Percentiles rank a stretch among this genome's conserved stretches.
These are phyloP conservation scores for Phialophora macrospora DNA, from an alignment of 2,329 filamentous ascomycete genomes.

Conservation along the genomic window DNA sequence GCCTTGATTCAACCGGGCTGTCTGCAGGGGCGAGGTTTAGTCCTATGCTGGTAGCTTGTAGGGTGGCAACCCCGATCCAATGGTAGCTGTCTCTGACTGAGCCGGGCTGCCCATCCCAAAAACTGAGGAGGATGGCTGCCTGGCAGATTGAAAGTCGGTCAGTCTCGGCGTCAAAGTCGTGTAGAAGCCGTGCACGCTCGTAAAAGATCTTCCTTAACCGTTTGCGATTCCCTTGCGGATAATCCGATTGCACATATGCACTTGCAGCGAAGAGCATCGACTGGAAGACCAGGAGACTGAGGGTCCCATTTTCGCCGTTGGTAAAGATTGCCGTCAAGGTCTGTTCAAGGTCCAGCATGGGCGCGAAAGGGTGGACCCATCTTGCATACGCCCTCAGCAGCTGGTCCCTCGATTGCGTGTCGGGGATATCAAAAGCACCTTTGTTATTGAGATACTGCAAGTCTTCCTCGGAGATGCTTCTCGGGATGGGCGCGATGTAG, in stretches of 20 bases:
- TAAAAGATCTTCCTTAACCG: conserved; percentile 86
- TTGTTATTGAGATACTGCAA: conserved; percentile 81
- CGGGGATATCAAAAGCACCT: conserved; percentile 79
- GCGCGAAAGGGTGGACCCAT: conserved; percentile 94
- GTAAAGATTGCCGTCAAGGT: conserved; percentile 62
- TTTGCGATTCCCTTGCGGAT: conserved; percentile 77
- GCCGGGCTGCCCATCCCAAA: conserved; percentile 96
- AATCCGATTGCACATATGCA: conserved; percentile 81
- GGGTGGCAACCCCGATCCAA: conserved; percentile 97
- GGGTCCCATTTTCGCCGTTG: conserved; percentile 70
- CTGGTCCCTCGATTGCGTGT: conserved; percentile 72
- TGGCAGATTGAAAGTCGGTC: conserved; percentile 89
- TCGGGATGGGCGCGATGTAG: conserved; percentile 79
- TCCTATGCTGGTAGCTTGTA: conserved; percentile 88
- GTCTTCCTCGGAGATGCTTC: conserved; percentile 78
- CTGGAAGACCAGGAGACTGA: conserved; percentile 88
- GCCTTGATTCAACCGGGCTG: conserved; percentile 72
- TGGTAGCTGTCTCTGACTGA: conserved; percentile 98
- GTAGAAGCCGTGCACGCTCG: conserved; percentile 77
- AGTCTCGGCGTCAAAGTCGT: conserved; percentile 93
- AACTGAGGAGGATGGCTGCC: conserved; percentile 87
- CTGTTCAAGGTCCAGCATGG: conserved; percentile 71
- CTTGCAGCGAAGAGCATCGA: conserved; percentile 92
- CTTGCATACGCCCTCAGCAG: conserved; percentile 81
- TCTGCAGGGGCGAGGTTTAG: conserved; percentile 84